A percentile compares a stretch with the other conserved stretches of the same genome.
phyloP scores from a whole-genome alignment of 1,139 yeast genomes.

The Eremothecium cymbalariae region DNA sequence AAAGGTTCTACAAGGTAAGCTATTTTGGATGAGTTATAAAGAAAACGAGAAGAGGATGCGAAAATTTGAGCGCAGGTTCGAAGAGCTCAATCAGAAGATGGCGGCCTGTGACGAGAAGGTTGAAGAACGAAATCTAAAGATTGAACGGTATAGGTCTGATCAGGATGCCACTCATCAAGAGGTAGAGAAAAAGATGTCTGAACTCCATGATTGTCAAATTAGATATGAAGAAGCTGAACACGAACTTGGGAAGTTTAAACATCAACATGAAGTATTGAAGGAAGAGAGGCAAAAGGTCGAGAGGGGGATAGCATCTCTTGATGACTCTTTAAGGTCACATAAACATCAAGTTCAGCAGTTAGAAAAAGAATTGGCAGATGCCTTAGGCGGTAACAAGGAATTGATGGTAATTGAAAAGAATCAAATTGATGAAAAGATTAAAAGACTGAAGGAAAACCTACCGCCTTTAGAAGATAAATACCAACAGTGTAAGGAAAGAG shows the following conservation, averaged over 20 bases:
- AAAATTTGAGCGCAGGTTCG: slow-evolving; percentile 24
- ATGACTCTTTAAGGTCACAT: slow-evolving; percentile 33
- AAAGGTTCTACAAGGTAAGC: slow-evolving; percentile 48
- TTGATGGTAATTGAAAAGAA: slow-evolving; percentile 11
- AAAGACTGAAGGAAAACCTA: slow-evolving; percentile 10
- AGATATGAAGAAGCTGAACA: slow-evolving; percentile 23
- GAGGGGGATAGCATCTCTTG: slow-evolving; percentile 29
- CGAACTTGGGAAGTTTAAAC: slow-evolving; percentile 17
- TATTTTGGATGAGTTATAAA: slow-evolving; percentile 48
- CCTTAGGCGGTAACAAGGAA: slow-evolving; percentile 28
- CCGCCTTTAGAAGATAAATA: slow-evolving; percentile 16
- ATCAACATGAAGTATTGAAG: slow-evolving; percentile 19
- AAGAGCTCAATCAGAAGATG: slow-evolving; percentile 22
- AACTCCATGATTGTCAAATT: slow-evolving; percentile 21
- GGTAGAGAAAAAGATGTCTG: slow-evolving; percentile 23
- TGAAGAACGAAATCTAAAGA: slow-evolving; percentile 20
- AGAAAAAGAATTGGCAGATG: slow-evolving; percentile 25
- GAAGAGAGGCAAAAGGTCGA: slow-evolving; percentile 27
- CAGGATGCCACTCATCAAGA: slow-evolving; percentile 16
- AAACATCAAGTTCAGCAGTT: slow-evolving; percentile 38
- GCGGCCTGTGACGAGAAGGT: slow-evolving; percentile 20
- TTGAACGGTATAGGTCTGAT: slow-evolving; percentile 20
- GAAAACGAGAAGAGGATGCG: slow-evolving; percentile 25
- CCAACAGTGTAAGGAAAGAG: slow-evolving; percentile 17
- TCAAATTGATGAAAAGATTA: slow-evolving; percentile 14